Evolutionary conservation across 306 rosid genomes (phyloP).

Genomic region (Pachyrhizus erosus): DNA sequence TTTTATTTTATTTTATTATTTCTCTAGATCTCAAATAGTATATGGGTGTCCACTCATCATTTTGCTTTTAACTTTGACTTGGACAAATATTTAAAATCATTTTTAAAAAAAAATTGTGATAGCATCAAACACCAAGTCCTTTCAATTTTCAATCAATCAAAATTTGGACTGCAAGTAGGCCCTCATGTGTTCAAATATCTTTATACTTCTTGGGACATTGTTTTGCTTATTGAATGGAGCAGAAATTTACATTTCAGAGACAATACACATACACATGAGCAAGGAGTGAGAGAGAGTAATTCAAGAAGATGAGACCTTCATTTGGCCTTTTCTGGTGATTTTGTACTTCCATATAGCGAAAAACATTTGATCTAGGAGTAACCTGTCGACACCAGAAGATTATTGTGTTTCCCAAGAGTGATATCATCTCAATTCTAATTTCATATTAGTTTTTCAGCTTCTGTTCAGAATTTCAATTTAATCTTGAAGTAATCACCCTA

Average conservation of each 20-base stretch:
- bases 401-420: not conserved
- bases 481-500: not conserved
- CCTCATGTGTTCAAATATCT: not conserved
- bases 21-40: no score
- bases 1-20: no score
- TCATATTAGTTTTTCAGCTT: not conserved
- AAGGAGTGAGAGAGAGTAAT: not conserved
- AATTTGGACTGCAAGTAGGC: not conserved
- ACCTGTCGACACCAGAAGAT: not conserved
- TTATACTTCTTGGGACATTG: not conserved
- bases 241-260: not conserved
- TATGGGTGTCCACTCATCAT: no score
- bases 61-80: not conserved
- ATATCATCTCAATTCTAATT: constrained; percentile 7
- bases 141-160: not conserved
- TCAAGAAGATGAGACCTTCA: not conserved
- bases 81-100: not conserved
- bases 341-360: not conserved
- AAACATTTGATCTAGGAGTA: not conserved
- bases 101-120: not conserved
- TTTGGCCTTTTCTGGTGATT: constrained; percentile 8
- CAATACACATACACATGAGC: not conserved
- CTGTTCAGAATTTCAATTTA: not conserved
- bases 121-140: not conserved
- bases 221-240: not conserved